phyloP scores from a whole-genome alignment of 2,329 filamentous ascomycete species.

The Penicillium sp. region DNA sequence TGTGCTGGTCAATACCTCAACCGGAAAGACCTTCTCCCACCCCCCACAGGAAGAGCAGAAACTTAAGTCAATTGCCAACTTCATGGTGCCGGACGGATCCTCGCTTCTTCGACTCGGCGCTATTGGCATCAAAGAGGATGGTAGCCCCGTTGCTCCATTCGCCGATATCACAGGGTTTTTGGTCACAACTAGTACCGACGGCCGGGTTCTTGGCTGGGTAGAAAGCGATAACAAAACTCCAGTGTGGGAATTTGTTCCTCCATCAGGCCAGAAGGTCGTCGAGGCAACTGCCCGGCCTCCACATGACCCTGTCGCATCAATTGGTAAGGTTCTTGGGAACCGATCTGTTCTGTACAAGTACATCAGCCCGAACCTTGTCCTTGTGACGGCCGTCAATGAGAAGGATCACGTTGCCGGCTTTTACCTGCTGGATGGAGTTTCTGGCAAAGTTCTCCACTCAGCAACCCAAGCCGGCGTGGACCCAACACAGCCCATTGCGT shows the following conservation, averaged over 20 bases:
- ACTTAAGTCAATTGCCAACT: slow-evolving; percentile 37
- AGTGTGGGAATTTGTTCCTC: slow-evolving; percentile 75
- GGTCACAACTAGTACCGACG: slow-evolving; percentile 47
- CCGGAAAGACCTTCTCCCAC: slow-evolving; percentile 46
- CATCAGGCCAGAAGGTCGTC: slow-evolving; percentile 68
- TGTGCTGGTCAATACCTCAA: slow-evolving; percentile 54
- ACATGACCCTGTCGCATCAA: slow-evolving; percentile 89
- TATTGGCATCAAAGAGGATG: slow-evolving; percentile 42
- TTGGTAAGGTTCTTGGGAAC: slow-evolving; percentile 90
- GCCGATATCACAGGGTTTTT: slow-evolving; percentile 39
- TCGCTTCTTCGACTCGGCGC: slow-evolving; percentile 35
- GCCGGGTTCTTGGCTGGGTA: slow-evolving; percentile 50
- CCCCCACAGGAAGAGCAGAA: slow-evolving; percentile 27
- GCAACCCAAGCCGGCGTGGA: slow-evolving; percentile 75
- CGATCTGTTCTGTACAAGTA: slow-evolving; percentile 97
- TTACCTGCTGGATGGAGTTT: slow-evolving; percentile 83
- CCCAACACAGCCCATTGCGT: slow-evolving; percentile 71
- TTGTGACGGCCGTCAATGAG: slow-evolving; percentile 72
- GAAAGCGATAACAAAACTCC: slow-evolving; percentile 43
- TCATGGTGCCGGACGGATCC: slow-evolving; percentile 27
- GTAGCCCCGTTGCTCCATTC: slow-evolving; percentile 35
- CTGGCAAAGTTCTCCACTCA: slow-evolving; percentile 77
- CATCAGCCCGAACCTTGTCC: slow-evolving; percentile 81
- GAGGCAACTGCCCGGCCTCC: slow-evolving; percentile 69
- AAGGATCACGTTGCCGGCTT: slow-evolving; percentile 63